Conservation (phyloP, 176 grass and related monocot genomes). For the Neostapfia colusana region DNA sequence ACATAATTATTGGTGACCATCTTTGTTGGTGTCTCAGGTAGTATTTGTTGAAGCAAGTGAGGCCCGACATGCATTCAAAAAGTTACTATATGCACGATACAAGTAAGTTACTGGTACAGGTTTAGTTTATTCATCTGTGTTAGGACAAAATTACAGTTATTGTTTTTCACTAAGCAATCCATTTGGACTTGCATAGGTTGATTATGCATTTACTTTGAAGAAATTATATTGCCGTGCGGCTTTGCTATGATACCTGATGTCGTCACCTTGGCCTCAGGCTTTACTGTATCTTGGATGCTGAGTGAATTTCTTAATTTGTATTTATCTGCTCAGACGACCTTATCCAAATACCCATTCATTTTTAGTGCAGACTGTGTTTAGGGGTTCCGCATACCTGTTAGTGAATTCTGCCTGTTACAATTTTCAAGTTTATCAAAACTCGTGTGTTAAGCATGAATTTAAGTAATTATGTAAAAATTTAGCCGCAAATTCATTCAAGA, state of each 20-base stretch:
- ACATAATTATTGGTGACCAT: not conserved
- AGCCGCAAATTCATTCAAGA: not conserved
- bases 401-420: not conserved
- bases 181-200: not conserved
- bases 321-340: not conserved
- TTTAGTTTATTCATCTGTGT: conserved; percentile 18
- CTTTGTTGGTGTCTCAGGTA: conserved; percentile 49
- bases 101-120: conserved; percentile 65
- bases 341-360: not conserved
- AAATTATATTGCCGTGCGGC: not conserved
- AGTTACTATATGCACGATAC: conserved; percentile 84
- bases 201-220: conserved; percentile 9
- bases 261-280: not conserved
- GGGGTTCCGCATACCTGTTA: not conserved
- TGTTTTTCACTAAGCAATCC: not conserved
- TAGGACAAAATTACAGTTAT: not conserved
- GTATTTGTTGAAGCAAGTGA: conserved; percentile 87
- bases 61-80: conserved; percentile 74
- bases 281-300: not conserved
- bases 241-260: not conserved
- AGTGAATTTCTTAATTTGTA: conserved; percentile 18
- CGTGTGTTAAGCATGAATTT: not conserved
- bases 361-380: not conserved
- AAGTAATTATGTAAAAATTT: not conserved
- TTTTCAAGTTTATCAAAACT: not conserved